Conservation (phyloP, 2,329 filamentous ascomycete genomes). For the Fusarium piperis region DNA sequence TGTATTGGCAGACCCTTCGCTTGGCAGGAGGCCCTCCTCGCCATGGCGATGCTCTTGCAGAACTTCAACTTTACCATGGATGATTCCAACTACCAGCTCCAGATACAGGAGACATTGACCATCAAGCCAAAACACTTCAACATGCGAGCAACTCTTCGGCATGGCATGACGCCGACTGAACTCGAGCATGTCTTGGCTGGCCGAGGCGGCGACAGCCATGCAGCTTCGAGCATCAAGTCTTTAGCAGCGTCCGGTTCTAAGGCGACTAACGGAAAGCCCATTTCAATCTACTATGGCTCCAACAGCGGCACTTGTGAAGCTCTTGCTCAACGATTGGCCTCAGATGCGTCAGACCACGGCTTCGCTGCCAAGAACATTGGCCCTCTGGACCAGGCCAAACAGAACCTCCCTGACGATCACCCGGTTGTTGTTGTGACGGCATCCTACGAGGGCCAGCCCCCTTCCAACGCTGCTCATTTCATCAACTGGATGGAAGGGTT, state of each 20-base stretch:
- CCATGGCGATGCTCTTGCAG: constrained; percentile 71
- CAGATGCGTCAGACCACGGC: constrained; percentile 67
- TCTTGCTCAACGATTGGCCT: constrained; percentile 70
- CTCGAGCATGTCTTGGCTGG: constrained; percentile 56
- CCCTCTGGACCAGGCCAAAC: constrained; percentile 69
- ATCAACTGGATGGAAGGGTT: constrained; percentile 68
- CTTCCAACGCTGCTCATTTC: constrained; percentile 77
- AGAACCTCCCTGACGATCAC: constrained; percentile 66
- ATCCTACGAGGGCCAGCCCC: constrained; percentile 78
- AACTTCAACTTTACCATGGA: constrained; percentile 73
- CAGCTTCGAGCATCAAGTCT: constrained; percentile 8
- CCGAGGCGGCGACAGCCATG: constrained; percentile 6
- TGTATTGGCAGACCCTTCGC: constrained; percentile 81
- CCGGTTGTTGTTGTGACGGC: constrained; percentile 75
- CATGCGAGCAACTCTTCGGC: constrained; percentile 66
- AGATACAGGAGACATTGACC: constrained; percentile 66
- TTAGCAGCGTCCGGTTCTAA: neutral
- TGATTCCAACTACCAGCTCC: constrained; percentile 66
- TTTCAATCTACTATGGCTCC: constrained; percentile 78
- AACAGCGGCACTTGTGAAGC: constrained; percentile 80
- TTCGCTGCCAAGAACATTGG: constrained; percentile 64
- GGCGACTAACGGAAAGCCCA: constrained; percentile 47
- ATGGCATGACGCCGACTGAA: constrained; percentile 56
- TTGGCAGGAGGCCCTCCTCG: constrained; percentile 75
- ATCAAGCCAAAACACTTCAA: constrained; percentile 72